These are phyloP conservation scores for Candida vaughaniae DNA, from an alignment of 805 yeast genomes.

Conservation along the genomic window DNA sequence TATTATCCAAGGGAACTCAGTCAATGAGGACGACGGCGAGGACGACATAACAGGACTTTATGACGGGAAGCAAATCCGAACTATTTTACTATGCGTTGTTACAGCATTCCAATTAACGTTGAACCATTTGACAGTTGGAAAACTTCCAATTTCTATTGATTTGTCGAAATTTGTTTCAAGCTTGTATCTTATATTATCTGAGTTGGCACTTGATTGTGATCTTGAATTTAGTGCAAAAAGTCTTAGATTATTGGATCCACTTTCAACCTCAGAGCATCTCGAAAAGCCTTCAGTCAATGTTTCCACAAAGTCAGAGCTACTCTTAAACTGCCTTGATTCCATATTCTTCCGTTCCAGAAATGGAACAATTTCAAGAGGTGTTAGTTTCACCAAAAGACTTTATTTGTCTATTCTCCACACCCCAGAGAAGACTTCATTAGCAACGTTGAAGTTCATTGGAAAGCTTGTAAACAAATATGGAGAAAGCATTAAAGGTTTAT, in stretches of 20 bases:
- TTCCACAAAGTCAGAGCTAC: conserved; percentile 83
- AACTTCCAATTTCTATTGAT: conserved; percentile 66
- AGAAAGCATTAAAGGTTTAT: conserved; percentile 70
- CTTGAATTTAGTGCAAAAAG: conserved; percentile 84
- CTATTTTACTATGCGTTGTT: conserved; percentile 75
- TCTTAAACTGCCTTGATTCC: conserved; percentile 73
- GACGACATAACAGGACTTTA: conserved; percentile 31
- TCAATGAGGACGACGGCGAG: conserved; percentile 21
- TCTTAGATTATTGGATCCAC: conserved; percentile 77
- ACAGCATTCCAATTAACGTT: conserved; percentile 86
- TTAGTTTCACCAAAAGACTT: conserved; percentile 81
- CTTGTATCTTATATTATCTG: conserved; percentile 66
- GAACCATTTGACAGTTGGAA: conserved; percentile 58
- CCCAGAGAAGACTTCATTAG: conserved; percentile 86
- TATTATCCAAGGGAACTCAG: conserved; percentile 41
- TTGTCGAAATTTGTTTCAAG: conserved; percentile 76
- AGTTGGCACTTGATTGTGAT: conserved; percentile 74
- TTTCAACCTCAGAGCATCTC: conserved; percentile 35
- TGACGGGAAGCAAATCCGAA: conserved; percentile 54
- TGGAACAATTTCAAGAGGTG: conserved; percentile 64
- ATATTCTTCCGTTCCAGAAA: conserved; percentile 75
- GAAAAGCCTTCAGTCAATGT: conserved; percentile 76
- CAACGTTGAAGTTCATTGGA: conserved; percentile 73
- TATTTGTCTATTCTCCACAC: conserved; percentile 66
- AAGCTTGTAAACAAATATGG: conserved; percentile 67